Base-by-base conservation (phyloP, 2,329 filamentous ascomycete species). In the Xylaria polymorpha region DNA sequence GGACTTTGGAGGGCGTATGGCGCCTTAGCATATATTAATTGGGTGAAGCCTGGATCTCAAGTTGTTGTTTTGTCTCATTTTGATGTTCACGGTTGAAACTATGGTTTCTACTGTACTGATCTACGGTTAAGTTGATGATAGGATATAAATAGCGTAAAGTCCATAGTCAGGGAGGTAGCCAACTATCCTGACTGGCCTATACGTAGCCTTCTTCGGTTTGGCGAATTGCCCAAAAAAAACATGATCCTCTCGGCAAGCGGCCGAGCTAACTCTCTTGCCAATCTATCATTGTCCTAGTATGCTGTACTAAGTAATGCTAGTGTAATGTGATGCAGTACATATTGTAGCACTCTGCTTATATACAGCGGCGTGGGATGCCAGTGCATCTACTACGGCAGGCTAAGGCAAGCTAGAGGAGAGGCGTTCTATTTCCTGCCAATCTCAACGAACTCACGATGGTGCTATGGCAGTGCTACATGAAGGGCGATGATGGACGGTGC, bases 401-500 rank as follows among this genome's bases (percentile, higher is more conserved):
- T 57, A 64, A 64, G 50, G 63, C 59, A 64, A 56, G 60, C 60
- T 51, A 67, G 20, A 48, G 39, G 51, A 44, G 50, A 66, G 62
- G 63, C 60, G 53, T 64, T 43, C 18, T 51, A 48, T 51, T 55
- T 59, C 44, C 55, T 65, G 4, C 55, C 59, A 68, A 61, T 57
- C 10, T 51, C 55, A 51, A 41, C 39, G 39, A 51, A 48, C 35
- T 68, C 58, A 22, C 46, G 32, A 70, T 68, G 61, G 29, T 65
- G 55, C 68, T 37, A 59, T 65, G 25, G 41, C 22, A 51, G 37
- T 69, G 56, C 56, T 66, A 69, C 69, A 64, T 61, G 66, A 51
- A 39, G 32, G 32, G 43, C 61, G 32, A 44, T 32, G 50, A 22
- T 58, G 57, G 59, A 68, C 58, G 29, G 59, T 60, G 68, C 62